Evolutionary conservation across 257 asterid species (phyloP), one percentile per base, ranked within the genome.

Genomic region (Anisodus tanguticus): DNA sequence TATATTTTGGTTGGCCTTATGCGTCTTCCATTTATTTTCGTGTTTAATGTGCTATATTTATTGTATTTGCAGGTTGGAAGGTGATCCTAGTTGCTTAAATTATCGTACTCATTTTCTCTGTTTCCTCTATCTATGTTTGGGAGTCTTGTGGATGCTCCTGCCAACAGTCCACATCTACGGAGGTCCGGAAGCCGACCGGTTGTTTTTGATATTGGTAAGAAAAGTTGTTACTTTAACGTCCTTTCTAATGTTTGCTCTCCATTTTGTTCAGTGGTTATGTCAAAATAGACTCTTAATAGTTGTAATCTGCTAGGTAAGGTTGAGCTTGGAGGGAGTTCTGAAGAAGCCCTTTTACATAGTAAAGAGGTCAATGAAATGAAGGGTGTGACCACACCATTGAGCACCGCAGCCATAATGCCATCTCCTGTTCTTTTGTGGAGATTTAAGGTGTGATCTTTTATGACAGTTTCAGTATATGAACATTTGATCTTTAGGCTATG

Each of bases 181-280:
- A 97, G 92, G 87, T 97, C 99, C 84, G 98, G 99, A 83, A 97
- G 98, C 90, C 92, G 98, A 81, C 89, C 93, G 37, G 94, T 92
- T 90, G 93, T 95, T 84, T 92, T 85, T 88, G 98, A 94, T 89
- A 85, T 89, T 87, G 98, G 99, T 95, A 88, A 86, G 89, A 85
- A 45, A 69, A 67, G 64, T 64, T 86, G 84, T 80, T 58, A 69
- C 67, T 57, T 64, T 64, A 39, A 67, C 80, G 13, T 11, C 13
- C 71, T 53, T 81, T 4, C 6, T 11, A 47, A 8, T 81, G 45
- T 58, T 82, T 80, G 51, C 47, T 67, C 43, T 87, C 57, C 26
- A 19, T 66, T 88, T 84, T 62, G 57, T 45, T 39, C 9, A 41
- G n/a, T 37, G 72, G 79, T 37, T 76, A 66, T 37, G 39, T 74